Evolutionary conservation across 2,329 filamentous ascomycete genomes (phyloP).

Genomic region (Chaetomiaceae sp.): DNA sequence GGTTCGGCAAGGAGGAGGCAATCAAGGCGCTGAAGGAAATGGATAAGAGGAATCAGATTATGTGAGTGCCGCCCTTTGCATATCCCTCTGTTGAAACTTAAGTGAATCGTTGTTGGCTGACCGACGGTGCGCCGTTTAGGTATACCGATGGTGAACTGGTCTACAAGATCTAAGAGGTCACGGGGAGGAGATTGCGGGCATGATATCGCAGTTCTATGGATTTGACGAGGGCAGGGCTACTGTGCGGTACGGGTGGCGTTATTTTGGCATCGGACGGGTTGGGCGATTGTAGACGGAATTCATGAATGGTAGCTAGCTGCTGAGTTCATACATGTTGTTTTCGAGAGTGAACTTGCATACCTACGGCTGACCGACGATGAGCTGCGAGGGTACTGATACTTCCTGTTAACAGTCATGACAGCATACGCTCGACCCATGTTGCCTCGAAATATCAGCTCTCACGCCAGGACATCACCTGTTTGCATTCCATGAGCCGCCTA

Average conservation of each 20-base stretch:
- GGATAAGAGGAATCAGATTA: constrained; percentile 81
- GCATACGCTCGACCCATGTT: no score
- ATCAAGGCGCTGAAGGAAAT: constrained; percentile 71
- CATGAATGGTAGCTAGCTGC: background rate
- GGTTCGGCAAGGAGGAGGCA: constrained; percentile 67
- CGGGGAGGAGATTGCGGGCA: background rate
- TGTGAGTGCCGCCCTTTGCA: constrained; percentile 54
- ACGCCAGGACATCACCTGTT: no score
- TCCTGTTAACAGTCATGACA: no score
- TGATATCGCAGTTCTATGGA: no score
- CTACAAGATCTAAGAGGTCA: constrained; percentile 55
- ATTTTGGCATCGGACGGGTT: background rate
- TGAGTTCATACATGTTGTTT: no score
- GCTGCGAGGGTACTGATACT: no score
- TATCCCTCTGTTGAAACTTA: background rate
- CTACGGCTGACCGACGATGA: no score
- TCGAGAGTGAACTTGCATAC: no score
- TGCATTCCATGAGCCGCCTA: background rate
- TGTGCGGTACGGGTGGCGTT: background rate
- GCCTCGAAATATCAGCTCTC: no score
- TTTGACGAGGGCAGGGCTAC: background rate
- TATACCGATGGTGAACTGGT: constrained; percentile 58
- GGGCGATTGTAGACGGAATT: background rate
- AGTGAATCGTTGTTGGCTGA: constrained; percentile 8
- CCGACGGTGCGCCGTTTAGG: constrained; percentile 34